Percentiles rank a stretch among this genome's conserved stretches.
Conservation (phyloP, 2,329 filamentous ascomycete species). For the Aciculosporium take region DNA sequence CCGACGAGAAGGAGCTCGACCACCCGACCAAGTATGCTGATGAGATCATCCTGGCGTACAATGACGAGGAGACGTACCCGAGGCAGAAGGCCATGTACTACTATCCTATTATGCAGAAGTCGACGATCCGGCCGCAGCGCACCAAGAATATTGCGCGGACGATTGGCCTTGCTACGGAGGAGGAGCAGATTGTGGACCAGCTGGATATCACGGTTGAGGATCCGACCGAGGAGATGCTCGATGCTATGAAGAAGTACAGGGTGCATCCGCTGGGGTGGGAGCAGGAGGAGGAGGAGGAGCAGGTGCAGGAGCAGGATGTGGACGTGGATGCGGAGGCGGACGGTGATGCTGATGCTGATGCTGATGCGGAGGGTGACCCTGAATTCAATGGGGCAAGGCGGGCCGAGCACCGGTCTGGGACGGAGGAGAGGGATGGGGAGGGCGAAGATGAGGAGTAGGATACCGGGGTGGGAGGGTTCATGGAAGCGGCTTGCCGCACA, state of each 20-base stretch:
- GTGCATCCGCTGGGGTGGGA: constrained; percentile 36
- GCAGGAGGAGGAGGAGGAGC: constrained; percentile 23
- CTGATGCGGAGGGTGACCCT: constrained; percentile 5
- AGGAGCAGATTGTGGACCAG: constrained; percentile 39
- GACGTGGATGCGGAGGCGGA: constrained; percentile 13
- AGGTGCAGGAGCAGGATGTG: constrained; percentile 12
- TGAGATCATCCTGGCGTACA: constrained; percentile 46
- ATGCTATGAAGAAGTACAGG: constrained; percentile 38
- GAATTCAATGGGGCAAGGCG: background rate
- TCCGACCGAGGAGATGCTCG: constrained; percentile 37
- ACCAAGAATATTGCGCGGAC: constrained; percentile 47
- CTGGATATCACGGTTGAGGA: constrained; percentile 41
- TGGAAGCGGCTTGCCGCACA: too few species aligned
- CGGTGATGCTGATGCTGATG: constrained; percentile 10
- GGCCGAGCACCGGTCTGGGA: constrained; percentile 15
- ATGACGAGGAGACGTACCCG: constrained; percentile 36
- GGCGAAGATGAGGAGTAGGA: constrained; percentile 9
- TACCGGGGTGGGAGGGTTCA: background rate
- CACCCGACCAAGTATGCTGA: constrained; percentile 48
- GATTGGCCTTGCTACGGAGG: constrained; percentile 28
- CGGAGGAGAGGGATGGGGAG: constrained; percentile 27
- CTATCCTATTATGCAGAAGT: constrained; percentile 53
- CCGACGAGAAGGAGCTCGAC: constrained; percentile 40
- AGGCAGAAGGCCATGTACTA: constrained; percentile 48
- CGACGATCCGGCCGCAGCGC: constrained; percentile 46